Conservation (phyloP, 352 stramenopile genomes). For the Phytopythium cucurbitacearum region DNA sequence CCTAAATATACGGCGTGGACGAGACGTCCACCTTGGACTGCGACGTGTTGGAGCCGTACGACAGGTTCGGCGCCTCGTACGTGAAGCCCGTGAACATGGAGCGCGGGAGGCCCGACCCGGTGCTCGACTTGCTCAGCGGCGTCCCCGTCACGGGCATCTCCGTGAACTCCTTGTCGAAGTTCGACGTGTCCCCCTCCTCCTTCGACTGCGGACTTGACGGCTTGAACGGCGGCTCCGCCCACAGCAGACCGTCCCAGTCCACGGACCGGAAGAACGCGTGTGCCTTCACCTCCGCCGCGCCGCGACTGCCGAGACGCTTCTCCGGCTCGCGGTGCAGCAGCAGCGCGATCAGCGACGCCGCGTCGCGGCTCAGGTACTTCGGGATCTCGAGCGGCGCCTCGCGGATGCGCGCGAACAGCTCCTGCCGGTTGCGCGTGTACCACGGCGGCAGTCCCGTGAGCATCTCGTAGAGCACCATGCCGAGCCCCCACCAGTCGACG, state of each 20-base stretch:
- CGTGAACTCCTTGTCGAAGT: constrained; percentile 90
- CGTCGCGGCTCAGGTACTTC: constrained; percentile 65
- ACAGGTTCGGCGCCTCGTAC: constrained; percentile 80
- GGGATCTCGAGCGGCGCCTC: constrained; percentile 80
- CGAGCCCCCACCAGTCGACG: constrained; percentile 90
- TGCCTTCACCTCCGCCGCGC: constrained; percentile 73
- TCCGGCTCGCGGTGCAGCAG: constrained; percentile 83
- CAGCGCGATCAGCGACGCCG: constrained; percentile 70
- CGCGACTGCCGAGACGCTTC: constrained; percentile 78
- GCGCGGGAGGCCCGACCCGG: constrained; percentile 53
- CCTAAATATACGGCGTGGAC: constrained; percentile 87
- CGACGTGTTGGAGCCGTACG: constrained; percentile 82
- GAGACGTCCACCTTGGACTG: constrained; percentile 84
- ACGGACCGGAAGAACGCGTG: constrained; percentile 85
- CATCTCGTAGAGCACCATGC: constrained; percentile 89
- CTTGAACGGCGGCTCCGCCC: constrained; percentile 85
- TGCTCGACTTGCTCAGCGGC: constrained; percentile 65
- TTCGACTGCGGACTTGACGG: constrained; percentile 81
- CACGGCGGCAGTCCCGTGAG: constrained; percentile 81
- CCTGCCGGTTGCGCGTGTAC: constrained; percentile 84
- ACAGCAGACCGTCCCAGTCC: constrained; percentile 85
- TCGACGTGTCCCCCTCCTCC: constrained; percentile 83
- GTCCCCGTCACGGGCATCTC: constrained; percentile 80
- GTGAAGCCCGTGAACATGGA: constrained; percentile 88
- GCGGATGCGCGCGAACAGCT: constrained; percentile 76